Base-by-base conservation (phyloP, 306 rosid genomes). In the Hylodesmum podocarpum region DNA sequence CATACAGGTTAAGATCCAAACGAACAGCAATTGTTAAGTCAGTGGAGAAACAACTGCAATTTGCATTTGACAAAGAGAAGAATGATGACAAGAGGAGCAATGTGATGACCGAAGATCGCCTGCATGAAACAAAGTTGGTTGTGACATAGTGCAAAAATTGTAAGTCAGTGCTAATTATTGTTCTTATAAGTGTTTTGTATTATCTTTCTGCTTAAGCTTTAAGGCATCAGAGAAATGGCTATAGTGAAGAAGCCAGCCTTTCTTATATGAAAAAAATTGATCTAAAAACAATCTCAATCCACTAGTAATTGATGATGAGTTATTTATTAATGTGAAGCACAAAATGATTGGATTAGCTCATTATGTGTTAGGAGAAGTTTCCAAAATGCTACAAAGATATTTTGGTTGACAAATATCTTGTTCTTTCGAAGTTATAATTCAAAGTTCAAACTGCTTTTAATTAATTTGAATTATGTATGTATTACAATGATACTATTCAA, bases 1-100 rank as follows among this genome's bases (percentile, higher is more conserved):
- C 98, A 5, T 95, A 95, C 85, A 79, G 88, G 79, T 80, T 95
- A 87, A 92, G 91, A 89, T 81, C 92, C 82, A 91, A 88, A 74
- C 80, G 97, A 75, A 95, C 93, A 71, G 90, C 92, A 1, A 76
- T 89, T 73, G 78, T 80, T 78, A 95, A 89, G 87, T 92, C 98
- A 24, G 96, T 95, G 80, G 98, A 95, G 84, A 95, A 92, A 82
- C 97, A 92, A 87, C 98, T 95, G 55, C 87, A 88, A 46, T 89
- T 95, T 75, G 75, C 91, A 15, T 91, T 86, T 86, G 97, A 89
- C 59, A 58, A 86, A 74, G 98, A 89, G 82, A 86, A 77, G 82
- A 67, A 62, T 65, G 89, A 83, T 25, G 86, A 68, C 80, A 78
- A 82, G 59, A 80, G 80, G 43, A 73, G 66, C 78, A 76, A 83